phyloP scores from a whole-genome alignment of 768 basidiomycete genomes.

The Boletus reticulatus region DNA sequence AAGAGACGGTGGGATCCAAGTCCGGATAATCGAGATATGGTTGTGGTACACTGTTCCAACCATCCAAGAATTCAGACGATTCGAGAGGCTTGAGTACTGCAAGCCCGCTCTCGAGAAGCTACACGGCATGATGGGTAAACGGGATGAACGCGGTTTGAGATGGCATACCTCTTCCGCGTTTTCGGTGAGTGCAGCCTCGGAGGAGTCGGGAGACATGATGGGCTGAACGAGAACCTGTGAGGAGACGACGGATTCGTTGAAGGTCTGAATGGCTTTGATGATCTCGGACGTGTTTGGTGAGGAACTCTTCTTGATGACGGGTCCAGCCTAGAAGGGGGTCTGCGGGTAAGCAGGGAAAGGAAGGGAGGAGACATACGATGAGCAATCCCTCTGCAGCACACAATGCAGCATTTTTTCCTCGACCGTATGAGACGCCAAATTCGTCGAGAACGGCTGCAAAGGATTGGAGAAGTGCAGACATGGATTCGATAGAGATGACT shows the following conservation, averaged over 20 bases:
- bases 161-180: conserved; percentile 59
- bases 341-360: not conserved
- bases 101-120: conserved; percentile 79
- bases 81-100: conserved; percentile 61
- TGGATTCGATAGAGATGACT: conserved; percentile 72
- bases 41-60: conserved; percentile 55
- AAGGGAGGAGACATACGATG: conserved; percentile 44
- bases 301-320: conserved; percentile 58
- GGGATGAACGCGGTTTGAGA: not conserved
- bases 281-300: conserved; percentile 62
- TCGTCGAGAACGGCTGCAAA: conserved; percentile 87
- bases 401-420: conserved; percentile 76
- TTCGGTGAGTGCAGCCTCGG: conserved; percentile 38
- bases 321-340: conserved; percentile 53
- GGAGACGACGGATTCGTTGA: conserved; percentile 57
- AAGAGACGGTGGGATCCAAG: conserved; percentile 36
- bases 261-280: conserved; percentile 68
- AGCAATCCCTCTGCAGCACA: conserved; percentile 82
- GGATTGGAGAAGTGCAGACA: conserved; percentile 78
- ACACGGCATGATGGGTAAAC: not conserved
- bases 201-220: conserved; percentile 37
- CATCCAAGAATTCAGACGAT: conserved; percentile 55
- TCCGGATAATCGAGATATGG: conserved; percentile 56
- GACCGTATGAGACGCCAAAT: conserved; percentile 82
- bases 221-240: conserved; percentile 70